Conservation (phyloP, 1,284 basidiomycete genomes). For the Tilletia walkeri region DNA sequence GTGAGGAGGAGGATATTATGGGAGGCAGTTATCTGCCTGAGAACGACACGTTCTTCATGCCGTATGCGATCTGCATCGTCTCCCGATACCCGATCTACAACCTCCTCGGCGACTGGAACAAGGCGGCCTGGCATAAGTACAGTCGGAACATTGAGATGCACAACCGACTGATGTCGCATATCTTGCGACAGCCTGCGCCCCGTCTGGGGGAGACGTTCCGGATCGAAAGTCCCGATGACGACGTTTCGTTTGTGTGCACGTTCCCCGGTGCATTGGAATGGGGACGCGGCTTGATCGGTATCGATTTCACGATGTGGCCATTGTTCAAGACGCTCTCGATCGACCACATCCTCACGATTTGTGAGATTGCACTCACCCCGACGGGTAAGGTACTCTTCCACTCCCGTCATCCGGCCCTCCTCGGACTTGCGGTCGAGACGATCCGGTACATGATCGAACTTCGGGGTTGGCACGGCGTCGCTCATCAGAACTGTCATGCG, state of each 20-base stretch:
- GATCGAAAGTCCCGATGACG: constrained; percentile 47
- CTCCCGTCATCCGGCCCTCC: constrained; percentile 84
- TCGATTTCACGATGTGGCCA: constrained; percentile 88
- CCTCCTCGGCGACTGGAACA: constrained; percentile 54
- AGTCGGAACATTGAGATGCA: constrained; percentile 55
- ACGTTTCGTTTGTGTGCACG: constrained; percentile 48
- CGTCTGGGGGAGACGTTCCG: constrained; percentile 47
- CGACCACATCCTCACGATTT: constrained; percentile 88
- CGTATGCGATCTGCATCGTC: constrained; percentile 52
- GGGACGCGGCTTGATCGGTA: constrained; percentile 56
- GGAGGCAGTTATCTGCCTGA: constrained; percentile 36
- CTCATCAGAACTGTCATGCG: constrained; percentile 63
- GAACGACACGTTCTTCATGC: constrained; percentile 50
- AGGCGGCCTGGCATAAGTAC: constrained; percentile 55
- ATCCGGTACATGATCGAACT: constrained; percentile 89
- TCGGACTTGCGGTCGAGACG: constrained; percentile 81
- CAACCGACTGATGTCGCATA: constrained; percentile 53
- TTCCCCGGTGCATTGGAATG: constrained; percentile 59
- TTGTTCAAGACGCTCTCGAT: constrained; percentile 90
- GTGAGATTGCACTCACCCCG: constrained; percentile 90
- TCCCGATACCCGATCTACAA: constrained; percentile 53
- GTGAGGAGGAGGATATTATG: constrained; percentile 25
- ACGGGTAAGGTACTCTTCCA: constrained; percentile 87
- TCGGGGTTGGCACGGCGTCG: constrained; percentile 86
- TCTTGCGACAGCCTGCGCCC: constrained; percentile 52